These are phyloP conservation scores for Chrysosporium queenslandicum DNA, from an alignment of 2,329 filamentous ascomycete genomes.

Conservation along the genomic window DNA sequence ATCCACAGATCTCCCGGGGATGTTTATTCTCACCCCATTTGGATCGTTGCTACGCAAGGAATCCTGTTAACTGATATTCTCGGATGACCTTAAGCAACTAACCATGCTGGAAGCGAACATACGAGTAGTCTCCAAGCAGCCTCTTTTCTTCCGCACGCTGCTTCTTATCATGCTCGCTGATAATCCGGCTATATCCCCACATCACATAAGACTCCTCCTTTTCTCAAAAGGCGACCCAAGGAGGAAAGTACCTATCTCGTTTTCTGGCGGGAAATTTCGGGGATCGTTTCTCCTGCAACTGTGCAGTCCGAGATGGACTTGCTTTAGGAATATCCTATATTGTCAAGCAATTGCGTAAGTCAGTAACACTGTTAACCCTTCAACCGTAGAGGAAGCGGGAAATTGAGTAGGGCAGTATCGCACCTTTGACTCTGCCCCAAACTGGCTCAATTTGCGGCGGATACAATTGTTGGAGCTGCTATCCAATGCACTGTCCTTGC, in stretches of 20 bases:
- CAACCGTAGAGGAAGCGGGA: neutral
- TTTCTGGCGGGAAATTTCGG: neutral
- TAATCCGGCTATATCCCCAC: neutral
- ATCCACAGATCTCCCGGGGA: neutral
- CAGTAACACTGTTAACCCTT: neutral
- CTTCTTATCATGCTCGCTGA: neutral
- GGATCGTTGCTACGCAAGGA: slow-evolving; percentile 6
- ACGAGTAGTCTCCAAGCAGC: slow-evolving; percentile 10
- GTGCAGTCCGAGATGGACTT: neutral
- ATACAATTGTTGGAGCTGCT: neutral
- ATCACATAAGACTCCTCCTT: neutral
- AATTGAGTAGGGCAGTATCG: neutral
- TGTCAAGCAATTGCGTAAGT: neutral
- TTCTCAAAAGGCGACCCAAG: neutral
- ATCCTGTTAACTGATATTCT: neutral
- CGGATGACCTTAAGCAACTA: neutral
- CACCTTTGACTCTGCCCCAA: neutral
- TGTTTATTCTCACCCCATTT: slow-evolving; percentile 1
- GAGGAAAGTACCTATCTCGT: neutral
- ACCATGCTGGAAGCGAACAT: neutral
- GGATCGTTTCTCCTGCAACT: neutral
- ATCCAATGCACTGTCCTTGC: slow-evolving; percentile 12
- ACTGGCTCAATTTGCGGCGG: slow-evolving; percentile 4
- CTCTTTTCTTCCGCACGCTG: slow-evolving; percentile 13
- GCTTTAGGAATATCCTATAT: neutral